Evolutionary conservation across 2,329 filamentous ascomycete genomes (phyloP).

Genomic region (Sporothrix brasiliensis): DNA sequence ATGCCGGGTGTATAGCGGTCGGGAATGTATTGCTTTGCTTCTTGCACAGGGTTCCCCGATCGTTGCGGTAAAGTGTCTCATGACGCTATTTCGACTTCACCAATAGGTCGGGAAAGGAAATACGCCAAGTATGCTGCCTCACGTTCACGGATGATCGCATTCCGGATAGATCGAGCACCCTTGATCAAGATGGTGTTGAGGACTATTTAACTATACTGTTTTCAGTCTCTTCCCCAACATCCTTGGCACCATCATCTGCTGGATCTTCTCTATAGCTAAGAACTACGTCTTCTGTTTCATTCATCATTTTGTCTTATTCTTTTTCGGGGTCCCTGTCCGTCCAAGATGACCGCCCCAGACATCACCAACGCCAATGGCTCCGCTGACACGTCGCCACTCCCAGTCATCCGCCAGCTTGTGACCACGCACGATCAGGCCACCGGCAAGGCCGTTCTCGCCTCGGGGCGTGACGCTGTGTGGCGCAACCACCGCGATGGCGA

Average conservation of each 20-base stretch:
- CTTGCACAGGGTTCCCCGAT: neutral
- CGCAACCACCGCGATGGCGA: neutral
- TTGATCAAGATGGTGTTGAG: neutral
- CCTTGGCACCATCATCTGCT: neutral
- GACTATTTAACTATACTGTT: constrained; percentile 11
- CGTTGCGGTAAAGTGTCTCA: constrained; percentile 3
- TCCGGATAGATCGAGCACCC: neutral
- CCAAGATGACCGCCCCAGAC: neutral
- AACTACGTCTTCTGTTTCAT: neutral
- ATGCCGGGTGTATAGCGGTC: neutral
- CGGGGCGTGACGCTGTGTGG: neutral
- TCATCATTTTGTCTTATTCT: neutral
- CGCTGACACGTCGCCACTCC: neutral
- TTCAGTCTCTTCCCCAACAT: neutral
- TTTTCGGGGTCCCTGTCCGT: neutral
- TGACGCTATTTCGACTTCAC: constrained; percentile 1
- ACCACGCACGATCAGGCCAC: constrained; percentile 12
- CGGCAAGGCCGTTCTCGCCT: neutral
- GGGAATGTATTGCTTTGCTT: constrained; percentile 3
- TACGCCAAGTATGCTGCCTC: neutral
- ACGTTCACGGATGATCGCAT: neutral
- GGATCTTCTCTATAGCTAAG: neutral
- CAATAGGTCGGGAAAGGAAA: constrained; percentile 3
- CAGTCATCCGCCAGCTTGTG: constrained; percentile 9
- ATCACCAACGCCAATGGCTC: neutral